phyloP scores from a whole-genome alignment of 495 filamentous ascomycete species.

The Podospora pseudopauciseta region DNA sequence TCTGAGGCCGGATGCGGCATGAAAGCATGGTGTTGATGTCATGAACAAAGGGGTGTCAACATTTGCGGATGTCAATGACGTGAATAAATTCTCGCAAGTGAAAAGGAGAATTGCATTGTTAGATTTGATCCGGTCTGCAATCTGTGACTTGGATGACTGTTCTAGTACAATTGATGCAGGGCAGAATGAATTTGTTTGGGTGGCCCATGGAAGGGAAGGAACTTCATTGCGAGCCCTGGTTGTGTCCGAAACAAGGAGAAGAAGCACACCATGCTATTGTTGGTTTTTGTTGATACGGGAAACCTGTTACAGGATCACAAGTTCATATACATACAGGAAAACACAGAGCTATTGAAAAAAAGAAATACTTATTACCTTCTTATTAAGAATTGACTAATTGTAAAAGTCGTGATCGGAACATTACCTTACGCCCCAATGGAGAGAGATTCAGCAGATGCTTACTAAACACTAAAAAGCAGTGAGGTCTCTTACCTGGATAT shows the following conservation, averaged over 20 bases:
- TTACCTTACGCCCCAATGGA: too few species aligned
- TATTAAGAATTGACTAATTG: too few species aligned
- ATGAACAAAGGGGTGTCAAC: background rate
- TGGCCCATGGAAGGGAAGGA: too few species aligned
- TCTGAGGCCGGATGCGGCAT: background rate
- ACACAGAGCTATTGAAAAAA: background rate
- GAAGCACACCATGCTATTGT: background rate
- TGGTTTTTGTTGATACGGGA: background rate
- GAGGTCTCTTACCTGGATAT: background rate
- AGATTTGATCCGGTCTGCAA: background rate
- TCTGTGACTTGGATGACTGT: too few species aligned
- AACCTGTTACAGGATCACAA: too few species aligned
- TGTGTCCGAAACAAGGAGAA: too few species aligned
- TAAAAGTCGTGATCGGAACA: too few species aligned
- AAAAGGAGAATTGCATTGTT: background rate
- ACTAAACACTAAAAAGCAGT: background rate
- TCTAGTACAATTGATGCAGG: too few species aligned
- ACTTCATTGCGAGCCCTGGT: too few species aligned
- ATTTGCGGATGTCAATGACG: background rate
- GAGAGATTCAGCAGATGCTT: background rate
- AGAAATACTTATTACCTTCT: background rate
- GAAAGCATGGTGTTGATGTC: background rate
- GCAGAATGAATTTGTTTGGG: too few species aligned
- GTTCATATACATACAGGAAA: too few species aligned
- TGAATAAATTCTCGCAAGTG: background rate